These are phyloP conservation scores for Ilyonectria destructans DNA, from an alignment of 2,329 filamentous ascomycete species.

Conservation along the genomic window DNA sequence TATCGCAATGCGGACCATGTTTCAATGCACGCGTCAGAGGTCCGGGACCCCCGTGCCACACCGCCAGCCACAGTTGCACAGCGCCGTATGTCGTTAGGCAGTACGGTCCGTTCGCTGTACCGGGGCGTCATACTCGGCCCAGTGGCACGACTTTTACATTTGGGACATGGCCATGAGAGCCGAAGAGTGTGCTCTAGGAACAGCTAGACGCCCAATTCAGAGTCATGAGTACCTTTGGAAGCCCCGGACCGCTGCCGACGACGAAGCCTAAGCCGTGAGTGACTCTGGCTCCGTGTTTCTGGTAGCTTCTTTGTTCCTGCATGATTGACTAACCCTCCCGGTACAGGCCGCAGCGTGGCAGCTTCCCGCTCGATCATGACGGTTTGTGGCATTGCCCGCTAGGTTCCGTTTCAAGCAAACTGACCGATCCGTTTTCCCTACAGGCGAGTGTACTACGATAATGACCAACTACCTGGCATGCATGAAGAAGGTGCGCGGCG, in stretches of 20 bases:
- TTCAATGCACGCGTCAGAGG: slow-evolving; percentile 2
- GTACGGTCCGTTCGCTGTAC: slow-evolving; percentile 28
- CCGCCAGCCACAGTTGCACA: slow-evolving; percentile 44
- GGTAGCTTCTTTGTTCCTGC: slow-evolving; percentile 2
- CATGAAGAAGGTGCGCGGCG: slow-evolving; percentile 86
- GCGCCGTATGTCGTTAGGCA: slow-evolving; percentile 19
- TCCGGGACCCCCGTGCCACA: slow-evolving; percentile 35
- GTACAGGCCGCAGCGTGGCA: slow-evolving; percentile 86
- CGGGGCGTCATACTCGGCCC: slow-evolving; percentile 24
- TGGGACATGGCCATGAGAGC: slow-evolving; percentile 25
- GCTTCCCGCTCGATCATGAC: slow-evolving; percentile 94
- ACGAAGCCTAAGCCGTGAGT: slow-evolving; percentile 80
- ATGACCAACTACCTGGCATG: slow-evolving; percentile 91
- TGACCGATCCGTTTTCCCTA: slow-evolving; percentile 23
- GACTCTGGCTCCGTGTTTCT: slow-evolving; percentile 6
- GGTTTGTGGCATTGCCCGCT: slow-evolving; percentile 57
- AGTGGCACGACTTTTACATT: slow-evolving; percentile 31
- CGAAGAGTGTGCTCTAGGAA: slow-evolving; percentile 18
- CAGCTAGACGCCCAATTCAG: slow-evolving; percentile 31
- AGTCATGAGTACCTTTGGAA: slow-evolving; percentile 77
- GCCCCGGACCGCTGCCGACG: slow-evolving; percentile 77
- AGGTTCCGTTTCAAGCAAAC: slow-evolving; percentile 9
- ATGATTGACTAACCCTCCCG: slow-evolving; percentile 34
- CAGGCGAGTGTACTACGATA: slow-evolving; percentile 93
- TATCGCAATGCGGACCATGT: slow-evolving; percentile 10